Conservation (phyloP, 164 flowering plant species). For the Akebia trifoliata region DNA sequence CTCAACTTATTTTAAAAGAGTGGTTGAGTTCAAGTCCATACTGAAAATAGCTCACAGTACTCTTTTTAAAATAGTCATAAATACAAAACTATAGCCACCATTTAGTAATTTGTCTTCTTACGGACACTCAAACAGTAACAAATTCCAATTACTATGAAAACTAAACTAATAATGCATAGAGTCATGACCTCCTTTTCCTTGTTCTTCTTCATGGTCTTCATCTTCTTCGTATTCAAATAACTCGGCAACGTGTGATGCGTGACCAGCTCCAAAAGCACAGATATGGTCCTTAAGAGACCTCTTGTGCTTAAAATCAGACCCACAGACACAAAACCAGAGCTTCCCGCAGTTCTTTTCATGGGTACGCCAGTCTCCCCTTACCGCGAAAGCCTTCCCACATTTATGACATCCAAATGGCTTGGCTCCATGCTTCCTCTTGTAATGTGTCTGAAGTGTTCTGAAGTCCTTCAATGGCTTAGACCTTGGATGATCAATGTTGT, state of each 20-base stretch:
- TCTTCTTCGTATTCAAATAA: slow-evolving; percentile 9
- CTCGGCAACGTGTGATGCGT: slow-evolving; percentile 11
- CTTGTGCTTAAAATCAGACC: slow-evolving; percentile 24
- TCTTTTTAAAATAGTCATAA: too few relatives aligned
- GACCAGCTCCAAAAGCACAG: slow-evolving; percentile 13
- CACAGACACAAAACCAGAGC: slow-evolving; percentile 23
- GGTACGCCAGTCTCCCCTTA: slow-evolving; percentile 20
- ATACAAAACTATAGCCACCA: too few relatives aligned
- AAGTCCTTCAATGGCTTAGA: slow-evolving; percentile 20
- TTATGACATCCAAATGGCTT: slow-evolving; percentile 18
- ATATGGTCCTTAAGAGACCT: slow-evolving; percentile 23
- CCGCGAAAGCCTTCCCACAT: slow-evolving; percentile 18
- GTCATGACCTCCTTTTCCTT: neutral
- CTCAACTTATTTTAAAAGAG: too few relatives aligned
- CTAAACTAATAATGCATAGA: too few relatives aligned
- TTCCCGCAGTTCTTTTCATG: slow-evolving; percentile 25
- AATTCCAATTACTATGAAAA: too few relatives aligned
- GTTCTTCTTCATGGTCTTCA: slow-evolving; percentile 13
- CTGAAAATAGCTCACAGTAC: too few relatives aligned
- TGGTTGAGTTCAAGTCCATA: too few relatives aligned
- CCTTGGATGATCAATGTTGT: slow-evolving; percentile 20
- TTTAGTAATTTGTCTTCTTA: too few relatives aligned
- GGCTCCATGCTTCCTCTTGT: slow-evolving; percentile 19
- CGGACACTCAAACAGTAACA: too few relatives aligned
- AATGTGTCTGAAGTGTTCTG: slow-evolving; percentile 22